Evolutionary conservation across 495 filamentous ascomycete species (phyloP), one percentile per base, ranked within the genome.

Genomic region (Immersiella caudata): DNA sequence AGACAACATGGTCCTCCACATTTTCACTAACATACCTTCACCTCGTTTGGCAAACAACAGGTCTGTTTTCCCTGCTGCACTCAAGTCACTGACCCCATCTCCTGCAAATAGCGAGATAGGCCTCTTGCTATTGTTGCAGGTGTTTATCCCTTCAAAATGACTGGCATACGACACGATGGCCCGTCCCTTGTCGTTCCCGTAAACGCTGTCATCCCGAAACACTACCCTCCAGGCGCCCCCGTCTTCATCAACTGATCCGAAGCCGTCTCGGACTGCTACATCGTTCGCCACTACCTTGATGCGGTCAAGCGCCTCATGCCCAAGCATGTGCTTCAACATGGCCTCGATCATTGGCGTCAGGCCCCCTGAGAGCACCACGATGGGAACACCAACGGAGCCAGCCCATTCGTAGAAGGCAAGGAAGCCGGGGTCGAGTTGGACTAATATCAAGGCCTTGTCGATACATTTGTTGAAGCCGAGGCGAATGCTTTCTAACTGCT

Each of bases 321-420:
- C 50, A 6, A 54, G 18, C 6, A 54, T 6, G n/a, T n/a, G 50
- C 50, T 6, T 6, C 16, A 54, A 18, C 16, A 54, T 22, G 6
- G 50, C 50, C 50, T 54, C 50, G 50, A 54, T 54, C 50, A 54
- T n/a, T n/a, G 50, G 21, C 18, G n/a, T 22, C 21, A 54, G n/a
- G 5, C 50, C 50, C 5, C 50, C 50, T 6, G 50, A 54, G 6
- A 54, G 21, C 18, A 54, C 21, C 18, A 54, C 50, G 21, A 54
- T 54, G 50, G 50, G 50, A 6, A 54, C 50, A 18, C 50, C 50
- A n/a, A 18, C 50, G 18, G 50, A 54, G 16, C 5, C 5, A 6
- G 50, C 50, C 50, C 50, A 54, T 18, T 54, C 6, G 50, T 54
- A 54, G n/a, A 54, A 54, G 21, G 50, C 6, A 4, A 54, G 16